A percentile compares a stretch with the other conserved stretches of the same genome.
phyloP scores from a whole-genome alignment of 176 grass and related monocot genomes.

The Eremochloa ophiuroides region DNA sequence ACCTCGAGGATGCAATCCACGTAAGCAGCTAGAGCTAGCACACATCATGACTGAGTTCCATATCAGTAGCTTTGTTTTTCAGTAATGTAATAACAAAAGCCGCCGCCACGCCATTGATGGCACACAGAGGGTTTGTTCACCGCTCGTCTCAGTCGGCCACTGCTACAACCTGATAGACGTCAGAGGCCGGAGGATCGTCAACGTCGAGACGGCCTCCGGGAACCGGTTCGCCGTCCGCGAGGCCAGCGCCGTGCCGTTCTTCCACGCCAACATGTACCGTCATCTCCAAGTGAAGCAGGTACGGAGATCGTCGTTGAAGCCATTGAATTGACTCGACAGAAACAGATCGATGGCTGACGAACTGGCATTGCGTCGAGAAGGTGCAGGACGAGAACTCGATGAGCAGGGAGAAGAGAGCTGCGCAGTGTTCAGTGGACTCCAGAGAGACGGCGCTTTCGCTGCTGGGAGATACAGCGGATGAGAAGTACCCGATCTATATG shows the following conservation, averaged over 20 bases:
- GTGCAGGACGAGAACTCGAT: slow-evolving; percentile 75
- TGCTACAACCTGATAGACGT: slow-evolving; percentile 84
- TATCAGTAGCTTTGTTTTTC: no score
- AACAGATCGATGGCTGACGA: not conserved
- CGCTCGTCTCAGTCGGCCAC: slow-evolving; percentile 60
- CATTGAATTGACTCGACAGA: not conserved
- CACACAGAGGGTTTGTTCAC: slow-evolving; percentile 46
- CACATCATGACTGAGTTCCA: no score
- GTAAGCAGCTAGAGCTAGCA: slow-evolving; percentile 22
- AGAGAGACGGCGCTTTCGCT: slow-evolving; percentile 47
- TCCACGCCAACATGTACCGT: slow-evolving; percentile 88
- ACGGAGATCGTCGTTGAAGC: not conserved
- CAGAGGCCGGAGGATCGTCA: slow-evolving; percentile 55
- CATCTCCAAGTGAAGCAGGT: slow-evolving; percentile 78
- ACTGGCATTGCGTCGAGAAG: slow-evolving; percentile 10
- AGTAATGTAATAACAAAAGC: not conserved
- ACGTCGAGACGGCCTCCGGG: slow-evolving; percentile 67
- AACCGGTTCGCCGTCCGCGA: slow-evolving; percentile 52
- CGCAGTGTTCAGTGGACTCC: slow-evolving; percentile 39
- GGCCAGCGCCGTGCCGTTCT: slow-evolving; percentile 46
- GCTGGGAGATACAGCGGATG: slow-evolving; percentile 69
- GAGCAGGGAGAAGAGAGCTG: slow-evolving; percentile 59
- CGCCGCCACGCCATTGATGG: no score
- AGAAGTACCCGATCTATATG: slow-evolving; percentile 82
- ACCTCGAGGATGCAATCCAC: slow-evolving; percentile 53